Base-by-base conservation (phyloP, 768 basidiomycete genomes). In the Tylopilus plumbeoviolaceoides region DNA sequence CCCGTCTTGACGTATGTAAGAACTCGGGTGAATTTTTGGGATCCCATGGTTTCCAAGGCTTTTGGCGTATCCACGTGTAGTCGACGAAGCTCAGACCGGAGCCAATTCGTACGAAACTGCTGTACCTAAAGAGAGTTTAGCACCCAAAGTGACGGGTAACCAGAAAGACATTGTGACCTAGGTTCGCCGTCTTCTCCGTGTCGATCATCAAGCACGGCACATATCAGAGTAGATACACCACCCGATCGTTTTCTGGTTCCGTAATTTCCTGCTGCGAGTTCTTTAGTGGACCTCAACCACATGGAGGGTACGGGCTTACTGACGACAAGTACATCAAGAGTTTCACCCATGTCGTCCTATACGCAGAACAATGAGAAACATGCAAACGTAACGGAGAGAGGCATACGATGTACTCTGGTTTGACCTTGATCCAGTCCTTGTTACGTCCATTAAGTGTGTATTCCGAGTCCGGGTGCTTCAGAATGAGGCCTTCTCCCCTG, bases 351-450 rank as follows among this genome's bases (percentile, higher is more conserved):
- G 55, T 91, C 87, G 59, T 95, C 92, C 89, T 91, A 48, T 8
- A 40, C 15, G 12, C 40, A 11, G 10, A 45, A 7, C 18, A 39
- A 40, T 65, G 27, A 59, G 18, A 12, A 18, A 17, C 20, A 15
- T 18, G 17, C 35, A 33, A 21, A 33, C 28, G 2, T 5, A 9
- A 39, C 3, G 4, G 2, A 23, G 7, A 17, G 1, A 11, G 23
- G 65, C 72, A 47, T 58, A 89, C 89, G 84, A 90, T 89, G 58
- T 91, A 93, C 66, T 92, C 90, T 1, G 89, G 89, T 62, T 91
- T 91, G 21, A 93, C 87, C 74, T 99, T 99, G 63, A 95, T 83
- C 95, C 97, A 99, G 61, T 91, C 87, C 67, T 84, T 81, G 60
- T 89, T 91, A 53, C 97, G 77, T 1, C 90, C 92, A 60, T 95